phyloP scores from a whole-genome alignment of 768 basidiomycete genomes.

The Lanmaoa rubissima region DNA sequence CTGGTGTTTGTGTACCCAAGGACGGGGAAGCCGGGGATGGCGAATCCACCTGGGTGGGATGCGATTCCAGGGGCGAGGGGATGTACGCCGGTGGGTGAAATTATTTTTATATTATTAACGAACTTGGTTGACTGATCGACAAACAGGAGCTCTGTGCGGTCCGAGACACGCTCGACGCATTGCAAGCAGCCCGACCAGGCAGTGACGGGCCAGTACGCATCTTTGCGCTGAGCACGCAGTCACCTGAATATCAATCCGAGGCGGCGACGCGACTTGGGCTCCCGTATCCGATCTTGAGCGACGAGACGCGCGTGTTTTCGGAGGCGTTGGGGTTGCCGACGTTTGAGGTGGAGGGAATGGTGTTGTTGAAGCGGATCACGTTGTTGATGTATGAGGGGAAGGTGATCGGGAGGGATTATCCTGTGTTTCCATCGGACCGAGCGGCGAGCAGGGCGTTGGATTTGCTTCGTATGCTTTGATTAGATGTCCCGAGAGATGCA shows the following conservation, averaged over 20 bases:
- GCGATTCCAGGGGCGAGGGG: conserved; percentile 25
- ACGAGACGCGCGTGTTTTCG: conserved; percentile 10
- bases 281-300: conserved; percentile 24
- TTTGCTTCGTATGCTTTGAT: neutral
- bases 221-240: conserved; percentile 25
- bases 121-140: neutral
- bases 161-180: conserved; percentile 8
- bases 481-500: no score
- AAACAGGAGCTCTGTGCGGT: conserved; percentile 21
- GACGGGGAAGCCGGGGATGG: conserved; percentile 15
- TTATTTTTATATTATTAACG: neutral
- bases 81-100: conserved; percentile 21
- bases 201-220: neutral
- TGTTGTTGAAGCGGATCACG: conserved; percentile 22
- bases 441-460: conserved; percentile 12
- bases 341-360: conserved; percentile 16
- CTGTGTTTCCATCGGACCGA: conserved; percentile 22
- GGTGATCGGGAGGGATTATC: conserved; percentile 19
- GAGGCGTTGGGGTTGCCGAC: conserved; percentile 15
- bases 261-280: conserved; percentile 14
- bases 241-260: conserved; percentile 16
- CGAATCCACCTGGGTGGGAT: conserved; percentile 19
- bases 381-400: conserved; percentile 12
- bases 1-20: conserved; percentile 26
- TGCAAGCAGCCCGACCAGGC: neutral